Base-by-base conservation (phyloP, 2,329 filamentous ascomycete genomes). In the Pezicula radicicola region DNA sequence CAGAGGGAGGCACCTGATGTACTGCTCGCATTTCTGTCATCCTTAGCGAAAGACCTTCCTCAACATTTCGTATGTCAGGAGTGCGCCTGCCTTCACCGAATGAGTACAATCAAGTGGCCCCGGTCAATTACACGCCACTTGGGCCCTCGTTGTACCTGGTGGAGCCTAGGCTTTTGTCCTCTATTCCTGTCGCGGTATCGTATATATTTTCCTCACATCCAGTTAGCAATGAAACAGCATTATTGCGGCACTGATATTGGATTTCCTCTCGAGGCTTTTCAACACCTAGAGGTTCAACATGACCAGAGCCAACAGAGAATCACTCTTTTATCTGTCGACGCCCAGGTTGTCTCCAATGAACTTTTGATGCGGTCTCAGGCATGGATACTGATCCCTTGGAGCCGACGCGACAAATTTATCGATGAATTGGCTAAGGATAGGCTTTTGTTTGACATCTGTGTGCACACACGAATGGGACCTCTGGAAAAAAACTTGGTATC, bases 341-440 rank as follows among this genome's bases (percentile, higher is more conserved):
- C 56, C 39, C 49, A 51, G 30, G 54, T 58, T 50, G 44, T 53
- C 43, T 54, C 49, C 35, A 51, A 56, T 45, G 55, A 56, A 46
- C 16, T 58, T 50, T 42, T 56, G 28, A 46, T 60, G 46, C 53
- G 55, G 25, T 58, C 59, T 40, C 57, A 61, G 49, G 45, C 30
- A 36, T 61, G 57, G 55, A 35, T 55, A 35, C 36, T 61, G 27
- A 41, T 55, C 41, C 48, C 54, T 18, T 45, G 19, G 27, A 57
- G 35, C 49, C 19, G 18, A 44, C 53, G 45, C 30, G 51, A 52
- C n/a, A 36, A 52, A 44, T 40, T 51, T 41, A 33, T 48, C 19
- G 16, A 37, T 25, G 43, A 48, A 42, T 30, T 45, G 44, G 16
- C 45, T 40, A 21, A 48, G 12, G 5, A 44, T 33, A 13, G 28